phyloP scores from a whole-genome alignment of 768 basidiomycete species.

The Lyophyllum decastes region DNA sequence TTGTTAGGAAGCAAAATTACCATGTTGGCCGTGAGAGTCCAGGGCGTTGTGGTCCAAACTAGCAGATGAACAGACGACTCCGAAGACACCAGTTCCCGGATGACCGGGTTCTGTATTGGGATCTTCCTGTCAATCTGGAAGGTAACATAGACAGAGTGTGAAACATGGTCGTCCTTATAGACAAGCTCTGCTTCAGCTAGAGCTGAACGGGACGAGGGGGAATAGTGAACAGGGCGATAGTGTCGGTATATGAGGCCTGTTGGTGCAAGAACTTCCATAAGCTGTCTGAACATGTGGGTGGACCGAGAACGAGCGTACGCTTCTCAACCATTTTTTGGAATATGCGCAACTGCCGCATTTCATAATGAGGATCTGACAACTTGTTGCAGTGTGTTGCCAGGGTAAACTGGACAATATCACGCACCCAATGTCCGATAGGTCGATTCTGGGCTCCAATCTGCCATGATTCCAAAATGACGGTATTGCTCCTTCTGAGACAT shows the following conservation, averaged over 20 bases:
- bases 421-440: constrained; percentile 88
- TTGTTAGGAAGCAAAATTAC: constrained; percentile 40
- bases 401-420: constrained; percentile 1
- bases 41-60: constrained; percentile 98
- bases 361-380: constrained; percentile 75
- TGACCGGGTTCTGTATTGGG: constrained; percentile 17
- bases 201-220: constrained; percentile 92
- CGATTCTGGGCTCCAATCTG: constrained; percentile 72
- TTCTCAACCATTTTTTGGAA: constrained; percentile 89
- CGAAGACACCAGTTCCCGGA: constrained; percentile 33
- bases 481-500: constrained; percentile 80
- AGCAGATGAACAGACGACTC: constrained; percentile 51
- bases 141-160: constrained; percentile 83
- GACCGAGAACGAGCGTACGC: constrained; percentile 41
- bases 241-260: constrained; percentile 82
- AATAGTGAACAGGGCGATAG: constrained; percentile 91
- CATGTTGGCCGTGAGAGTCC: constrained; percentile 97
- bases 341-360: constrained; percentile 82
- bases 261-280: background rate
- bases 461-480: constrained; percentile 84
- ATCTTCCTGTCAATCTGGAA: constrained; percentile 58
- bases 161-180: constrained; percentile 87
- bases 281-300: background rate
- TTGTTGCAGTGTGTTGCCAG: background rate
- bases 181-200: constrained; percentile 93